Percentiles rank a stretch among this genome's conserved stretches.
phyloP scores from a whole-genome alignment of 2,329 filamentous ascomycete species.

The Aspergillus fructus region DNA sequence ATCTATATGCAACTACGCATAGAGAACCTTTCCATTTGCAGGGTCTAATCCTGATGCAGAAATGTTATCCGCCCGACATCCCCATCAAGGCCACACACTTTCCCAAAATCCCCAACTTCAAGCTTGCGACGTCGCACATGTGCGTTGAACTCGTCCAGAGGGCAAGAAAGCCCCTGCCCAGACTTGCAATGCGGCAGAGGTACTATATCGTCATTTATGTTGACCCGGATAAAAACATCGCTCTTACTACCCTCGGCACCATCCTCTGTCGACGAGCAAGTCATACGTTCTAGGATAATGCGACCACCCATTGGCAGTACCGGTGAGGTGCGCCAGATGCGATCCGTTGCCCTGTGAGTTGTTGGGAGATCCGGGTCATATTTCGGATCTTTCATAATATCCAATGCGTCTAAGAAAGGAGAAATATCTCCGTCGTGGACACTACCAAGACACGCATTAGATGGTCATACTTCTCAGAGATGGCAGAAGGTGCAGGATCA shows the following conservation, averaged over 20 bases:
- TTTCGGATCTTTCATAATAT: constrained; percentile 46
- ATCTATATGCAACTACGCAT: neutral
- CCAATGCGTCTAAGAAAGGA: constrained; percentile 54
- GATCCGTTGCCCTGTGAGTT: constrained; percentile 43
- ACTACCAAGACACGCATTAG: constrained; percentile 18
- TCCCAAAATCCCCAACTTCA: constrained; percentile 49
- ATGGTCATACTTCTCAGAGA: no score
- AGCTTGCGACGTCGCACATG: constrained; percentile 42
- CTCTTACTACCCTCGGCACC: constrained; percentile 15
- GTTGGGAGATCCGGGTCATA: constrained; percentile 45
- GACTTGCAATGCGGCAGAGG: constrained; percentile 47
- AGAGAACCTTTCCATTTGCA: neutral
- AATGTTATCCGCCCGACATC: constrained; percentile 49
- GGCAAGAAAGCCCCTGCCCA: constrained; percentile 51
- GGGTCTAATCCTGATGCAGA: constrained; percentile 43
- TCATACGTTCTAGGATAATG: constrained; percentile 54
- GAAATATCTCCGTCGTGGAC: constrained; percentile 61
- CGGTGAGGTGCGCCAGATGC: constrained; percentile 56
- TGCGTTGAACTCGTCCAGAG: constrained; percentile 44
- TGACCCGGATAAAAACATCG: constrained; percentile 50
- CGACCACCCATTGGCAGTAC: constrained; percentile 59
- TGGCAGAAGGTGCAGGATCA: neutral
- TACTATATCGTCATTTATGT: constrained; percentile 59
- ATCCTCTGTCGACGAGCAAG: constrained; percentile 33
- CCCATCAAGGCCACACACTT: constrained; percentile 48